Base-by-base conservation (phyloP, 73 alveolate species). In the Durusdinium trenchii region DNA sequence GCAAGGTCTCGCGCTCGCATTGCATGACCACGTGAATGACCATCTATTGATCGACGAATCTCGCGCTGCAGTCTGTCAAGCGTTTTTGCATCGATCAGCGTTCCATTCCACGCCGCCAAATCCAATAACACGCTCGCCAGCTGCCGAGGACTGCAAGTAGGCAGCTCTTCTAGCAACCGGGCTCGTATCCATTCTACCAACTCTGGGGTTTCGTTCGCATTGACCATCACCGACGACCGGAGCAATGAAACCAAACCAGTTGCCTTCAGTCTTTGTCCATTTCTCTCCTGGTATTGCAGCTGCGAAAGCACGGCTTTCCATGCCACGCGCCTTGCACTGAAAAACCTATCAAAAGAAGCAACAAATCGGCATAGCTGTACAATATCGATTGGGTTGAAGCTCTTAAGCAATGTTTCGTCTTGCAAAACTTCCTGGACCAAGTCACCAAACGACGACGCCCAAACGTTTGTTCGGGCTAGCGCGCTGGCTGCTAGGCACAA, bases 211-310 rank as follows among this genome's bases (percentile, higher is more conserved):
- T 86, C 95, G 45, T 57, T 30, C 47, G 42, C 28, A 35, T 86
- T 57, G 61, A 45, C 36, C 28, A 1, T 36, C 43, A 76, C 45
- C 52, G 71, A 43, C 26, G 98, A 91, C 38, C 98, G 46, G 46
- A 91, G 32, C 89, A 91, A 71, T 35, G 98, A 91, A n/a, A 91
- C 69, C 52, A 91, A 28, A 46, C 98, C 98, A n/a, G 98, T 91
- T 1, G 98, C 60, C 50, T 91, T 78, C 75, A 91, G 46, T 23
- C 89, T 9, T 47, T 71, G 47, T 45, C 98, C 98, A 2, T 54
- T 40, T 40, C 71, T 54, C 78, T 91, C 98, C 23, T 67, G 90
- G 28, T 54, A 30, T 42, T 91, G 98, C 76, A 91, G 61, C 83
- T 52, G 98, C 57, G 38, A 47, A 47, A 48, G 90, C 16, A 45